A percentile compares a stretch with the other conserved stretches of the same genome.
Evolutionary conservation across 208 protist genomes (phyloP).

Genomic region (Novymonas esmeraldas): DNA sequence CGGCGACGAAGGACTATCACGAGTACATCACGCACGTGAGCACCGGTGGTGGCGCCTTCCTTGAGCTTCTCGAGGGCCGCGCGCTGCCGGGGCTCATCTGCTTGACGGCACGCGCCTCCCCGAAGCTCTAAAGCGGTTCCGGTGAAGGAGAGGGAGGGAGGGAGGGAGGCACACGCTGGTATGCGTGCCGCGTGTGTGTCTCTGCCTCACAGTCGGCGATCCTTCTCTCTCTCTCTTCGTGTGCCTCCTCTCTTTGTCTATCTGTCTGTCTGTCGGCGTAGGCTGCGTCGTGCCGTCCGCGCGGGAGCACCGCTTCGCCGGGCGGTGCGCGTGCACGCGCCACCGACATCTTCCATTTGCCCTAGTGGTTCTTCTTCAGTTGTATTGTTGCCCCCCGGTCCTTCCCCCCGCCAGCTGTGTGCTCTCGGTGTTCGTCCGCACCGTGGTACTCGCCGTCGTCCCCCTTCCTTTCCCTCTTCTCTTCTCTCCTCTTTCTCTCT

Average conservation of each 20-base stretch:
- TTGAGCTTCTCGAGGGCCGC: conserved; percentile 99
- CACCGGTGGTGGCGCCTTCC: conserved; percentile 99
- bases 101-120: conserved; percentile 80
- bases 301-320: too few relatives aligned
- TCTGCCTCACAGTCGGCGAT: too few relatives aligned
- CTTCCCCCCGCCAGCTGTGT: not conserved
- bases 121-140: conserved; percentile 57
- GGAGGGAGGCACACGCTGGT: not conserved
- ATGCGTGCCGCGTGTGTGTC: too few relatives aligned
- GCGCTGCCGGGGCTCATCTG: conserved; percentile 94
- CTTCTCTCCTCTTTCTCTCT: not conserved
- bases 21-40: conserved; percentile 97
- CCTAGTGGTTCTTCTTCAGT: too few relatives aligned
- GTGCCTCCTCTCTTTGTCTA: not conserved
- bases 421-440: not conserved
- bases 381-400: not conserved
- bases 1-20: conserved; percentile 87
- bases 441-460: not conserved
- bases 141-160: not conserved
- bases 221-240: too few relatives aligned
- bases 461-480: not conserved
- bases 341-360: too few relatives aligned
- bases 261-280: not conserved
- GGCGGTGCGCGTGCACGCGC: too few relatives aligned
- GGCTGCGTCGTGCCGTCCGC: too few relatives aligned